These are phyloP conservation scores for Nannochloris sp. DNA, from an alignment of 139 green algal species.

Conservation along the genomic window DNA sequence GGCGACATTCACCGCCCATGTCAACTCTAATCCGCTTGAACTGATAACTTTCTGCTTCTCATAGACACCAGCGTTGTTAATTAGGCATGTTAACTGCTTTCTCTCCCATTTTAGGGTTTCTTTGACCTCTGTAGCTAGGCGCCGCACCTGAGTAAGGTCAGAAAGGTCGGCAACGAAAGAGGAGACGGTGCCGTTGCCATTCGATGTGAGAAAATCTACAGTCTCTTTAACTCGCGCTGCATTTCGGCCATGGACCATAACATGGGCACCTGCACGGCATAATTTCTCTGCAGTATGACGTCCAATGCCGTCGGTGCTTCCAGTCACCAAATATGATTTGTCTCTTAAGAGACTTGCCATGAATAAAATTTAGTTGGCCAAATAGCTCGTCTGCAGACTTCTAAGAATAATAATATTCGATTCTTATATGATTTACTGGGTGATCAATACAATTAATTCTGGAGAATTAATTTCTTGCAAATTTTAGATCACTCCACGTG, in stretches of 20 bases:
- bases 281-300: constrained; percentile 47
- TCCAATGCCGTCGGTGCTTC: constrained; percentile 62
- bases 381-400: too few species aligned
- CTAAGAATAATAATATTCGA: too few species aligned
- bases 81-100: constrained; percentile 18
- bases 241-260: constrained; percentile 52
- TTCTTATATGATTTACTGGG: too few species aligned
- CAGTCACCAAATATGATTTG: constrained; percentile 29
- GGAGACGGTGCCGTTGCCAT: not conserved
- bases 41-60: not conserved
- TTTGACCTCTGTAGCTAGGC: constrained; percentile 31
- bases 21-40: constrained; percentile 55
- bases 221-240: not conserved
- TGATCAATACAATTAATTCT: too few species aligned
- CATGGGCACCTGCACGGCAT: constrained; percentile 27
- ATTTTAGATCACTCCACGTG: too few species aligned
- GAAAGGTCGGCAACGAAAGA: constrained; percentile 33
- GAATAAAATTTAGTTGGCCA: too few species aligned
- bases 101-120: not conserved
- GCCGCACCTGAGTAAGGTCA: constrained; percentile 18
- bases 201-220: not conserved
- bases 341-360: not conserved
- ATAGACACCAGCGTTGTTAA: constrained; percentile 54
- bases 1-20: constrained; percentile 63
- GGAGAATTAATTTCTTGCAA: too few species aligned